Evolutionary conservation across 495 filamentous ascomycete genomes (phyloP), one percentile per base, ranked within the genome.

Genomic region (Jackrogersella minutella): DNA sequence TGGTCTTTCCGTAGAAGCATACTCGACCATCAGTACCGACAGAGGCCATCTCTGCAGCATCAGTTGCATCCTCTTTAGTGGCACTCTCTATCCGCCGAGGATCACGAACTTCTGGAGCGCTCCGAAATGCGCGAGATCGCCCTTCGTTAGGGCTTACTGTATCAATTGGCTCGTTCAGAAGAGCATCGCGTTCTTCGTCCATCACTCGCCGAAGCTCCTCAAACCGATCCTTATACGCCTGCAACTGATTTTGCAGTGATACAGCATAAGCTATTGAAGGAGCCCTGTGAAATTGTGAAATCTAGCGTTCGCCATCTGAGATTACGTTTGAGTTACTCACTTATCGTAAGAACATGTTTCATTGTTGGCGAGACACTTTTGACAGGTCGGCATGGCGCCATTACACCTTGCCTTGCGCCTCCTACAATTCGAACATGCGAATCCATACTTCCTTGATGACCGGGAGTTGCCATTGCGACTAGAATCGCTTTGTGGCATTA

Each of bases 1-100:
- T 58, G 9, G 55, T 58, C 13, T 47, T 58, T 26, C 55, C 55
- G n/a, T 58, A 58, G 55, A 58, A 58, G 41, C 43, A 47, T 13
- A 58, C 30, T 16, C 55, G 41, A 5, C 55, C 55, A n/a, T 58
- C 55, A 2, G 55, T 49, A 6, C 55, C 55, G 8, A 58, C 55
- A 26, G 55, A 58, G 9, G 55, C 31, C n/a, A 58, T 47, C 30
- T 58, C 55, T 31, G 30, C 47, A 8, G 47, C 30, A 16, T 51
- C 47, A 9, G 14, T 14, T 16, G 33, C n/a, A 24, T n/a, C 36
- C 14, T 50, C 28, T 11, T 33, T 54, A 21, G 19, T 34, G 1
- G 17, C 16, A 14, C 17, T 37, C 9, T 39, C 50, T n/a, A 54
- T 54, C 17, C 19, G 50, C 17, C 13, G 33, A 21, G 41, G 41